Conservation (phyloP, 148 eudicot species). For the Rhododendron henanense region DNA sequence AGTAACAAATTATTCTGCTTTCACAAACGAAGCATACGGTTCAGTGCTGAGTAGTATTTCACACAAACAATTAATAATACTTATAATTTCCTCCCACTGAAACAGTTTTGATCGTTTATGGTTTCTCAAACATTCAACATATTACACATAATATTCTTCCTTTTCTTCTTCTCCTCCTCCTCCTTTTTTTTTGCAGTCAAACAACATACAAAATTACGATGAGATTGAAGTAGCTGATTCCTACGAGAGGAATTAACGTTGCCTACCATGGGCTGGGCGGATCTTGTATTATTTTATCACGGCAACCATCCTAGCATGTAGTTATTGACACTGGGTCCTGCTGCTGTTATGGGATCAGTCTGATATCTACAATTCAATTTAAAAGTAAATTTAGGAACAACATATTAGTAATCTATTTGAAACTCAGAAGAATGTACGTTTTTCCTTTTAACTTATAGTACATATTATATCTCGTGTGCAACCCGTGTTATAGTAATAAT, state of each 20-base stretch:
- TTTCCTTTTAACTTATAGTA: neutral
- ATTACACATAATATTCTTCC: neutral
- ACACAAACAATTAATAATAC: neutral
- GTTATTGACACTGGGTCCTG: constrained; percentile 61
- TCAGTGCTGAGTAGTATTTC: neutral
- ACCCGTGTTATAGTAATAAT: too few species aligned
- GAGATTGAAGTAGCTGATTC: neutral
- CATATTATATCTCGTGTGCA: neutral
- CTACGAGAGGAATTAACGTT: neutral
- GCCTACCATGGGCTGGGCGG: neutral
- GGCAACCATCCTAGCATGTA: constrained; percentile 69
- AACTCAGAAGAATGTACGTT: neutral
- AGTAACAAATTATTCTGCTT: neutral
- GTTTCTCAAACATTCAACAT: neutral
- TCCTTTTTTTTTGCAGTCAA: neutral
- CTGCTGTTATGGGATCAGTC: constrained; percentile 46
- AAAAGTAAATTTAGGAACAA: neutral
- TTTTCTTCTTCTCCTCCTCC: too few species aligned
- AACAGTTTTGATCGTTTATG: neutral
- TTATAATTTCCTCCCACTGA: neutral
- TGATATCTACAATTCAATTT: constrained; percentile 45
- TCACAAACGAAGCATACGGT: neutral
- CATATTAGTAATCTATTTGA: neutral
- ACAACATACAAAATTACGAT: neutral
- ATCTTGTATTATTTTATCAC: neutral